Conservation (phyloP, 1,139 yeast species). For the Casaregolazyma lundiana region DNA sequence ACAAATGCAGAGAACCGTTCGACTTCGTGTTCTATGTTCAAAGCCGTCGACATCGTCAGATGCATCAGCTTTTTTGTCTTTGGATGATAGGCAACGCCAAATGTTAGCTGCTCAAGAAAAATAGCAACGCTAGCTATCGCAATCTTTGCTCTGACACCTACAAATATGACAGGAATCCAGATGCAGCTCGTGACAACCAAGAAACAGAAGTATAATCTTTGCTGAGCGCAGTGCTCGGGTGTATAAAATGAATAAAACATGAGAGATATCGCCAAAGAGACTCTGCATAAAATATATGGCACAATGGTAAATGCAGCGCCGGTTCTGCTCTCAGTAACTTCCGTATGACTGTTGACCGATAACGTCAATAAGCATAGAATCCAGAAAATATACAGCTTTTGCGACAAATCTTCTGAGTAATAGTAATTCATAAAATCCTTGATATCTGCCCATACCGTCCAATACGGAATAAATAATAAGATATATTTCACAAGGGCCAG, state of each 20-base stretch:
- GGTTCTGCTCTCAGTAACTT: conserved; percentile 33
- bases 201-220: conserved; percentile 37
- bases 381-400: conserved; percentile 52
- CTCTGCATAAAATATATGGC: conserved; percentile 28
- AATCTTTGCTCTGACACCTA: conserved; percentile 43
- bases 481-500: conserved; percentile 46
- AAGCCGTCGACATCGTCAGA: conserved; percentile 51
- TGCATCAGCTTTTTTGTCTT: conserved; percentile 40
- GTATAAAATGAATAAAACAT: conserved; percentile 47
- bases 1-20: conserved; percentile 57
- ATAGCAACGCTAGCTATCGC: conserved; percentile 44
- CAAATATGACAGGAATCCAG: conserved; percentile 45
- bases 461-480: conserved; percentile 52
- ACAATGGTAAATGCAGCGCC: conserved; percentile 38
- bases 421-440: conserved; percentile 63
- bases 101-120: conserved; percentile 37
- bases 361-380: conserved; percentile 47
- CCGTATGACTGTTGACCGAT: conserved; percentile 48
- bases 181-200: conserved; percentile 33
- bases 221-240: conserved; percentile 52
- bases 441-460: conserved; percentile 62
- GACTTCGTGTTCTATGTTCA: conserved; percentile 64
- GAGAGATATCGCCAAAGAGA: conserved; percentile 16
- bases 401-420: conserved; percentile 57
- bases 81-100: conserved; percentile 43